A percentile compares a stretch with the other conserved stretches of the same genome.
Conservation (phyloP, 78 protist genomes). For the Dictyostelium firmibasis region DNA sequence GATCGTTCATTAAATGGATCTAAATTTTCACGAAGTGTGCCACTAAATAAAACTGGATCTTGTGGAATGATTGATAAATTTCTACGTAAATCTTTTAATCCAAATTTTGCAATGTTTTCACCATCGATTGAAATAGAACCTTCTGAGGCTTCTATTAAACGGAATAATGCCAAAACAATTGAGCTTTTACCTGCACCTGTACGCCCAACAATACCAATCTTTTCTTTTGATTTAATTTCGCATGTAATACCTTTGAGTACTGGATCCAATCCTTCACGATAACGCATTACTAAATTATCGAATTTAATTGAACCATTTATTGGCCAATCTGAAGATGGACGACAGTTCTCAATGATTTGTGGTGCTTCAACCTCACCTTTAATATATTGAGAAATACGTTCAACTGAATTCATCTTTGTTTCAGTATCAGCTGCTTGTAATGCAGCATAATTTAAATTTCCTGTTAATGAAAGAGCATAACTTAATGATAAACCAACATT, state of each 20-base stretch:
- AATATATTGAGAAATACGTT: constrained; percentile 69
- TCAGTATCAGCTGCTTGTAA: constrained; percentile 81
- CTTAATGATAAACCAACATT: constrained; percentile 76
- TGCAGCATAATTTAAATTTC: constrained; percentile 28
- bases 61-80: constrained; percentile 94
- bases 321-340: constrained; percentile 81
- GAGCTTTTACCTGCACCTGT: constrained; percentile 92
- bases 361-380: constrained; percentile 57
- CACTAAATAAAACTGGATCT: constrained; percentile 92
- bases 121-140: constrained; percentile 79
- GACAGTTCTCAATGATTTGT: not conserved
- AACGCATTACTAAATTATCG: constrained; percentile 77
- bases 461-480: constrained; percentile 74
- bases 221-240: constrained; percentile 82
- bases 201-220: constrained; percentile 94
- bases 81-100: constrained; percentile 81
- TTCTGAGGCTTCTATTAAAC: constrained; percentile 78
- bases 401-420: constrained; percentile 80
- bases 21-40: constrained; percentile 91
- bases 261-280: constrained; percentile 89
- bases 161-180: constrained; percentile 76
- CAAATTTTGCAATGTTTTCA: constrained; percentile 77
- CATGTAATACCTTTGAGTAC: constrained; percentile 78
- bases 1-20: constrained; percentile 88
- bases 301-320: constrained; percentile 80